Conservation (phyloP, 768 basidiomycete species). For the Coprinopsis strossmayeri region DNA sequence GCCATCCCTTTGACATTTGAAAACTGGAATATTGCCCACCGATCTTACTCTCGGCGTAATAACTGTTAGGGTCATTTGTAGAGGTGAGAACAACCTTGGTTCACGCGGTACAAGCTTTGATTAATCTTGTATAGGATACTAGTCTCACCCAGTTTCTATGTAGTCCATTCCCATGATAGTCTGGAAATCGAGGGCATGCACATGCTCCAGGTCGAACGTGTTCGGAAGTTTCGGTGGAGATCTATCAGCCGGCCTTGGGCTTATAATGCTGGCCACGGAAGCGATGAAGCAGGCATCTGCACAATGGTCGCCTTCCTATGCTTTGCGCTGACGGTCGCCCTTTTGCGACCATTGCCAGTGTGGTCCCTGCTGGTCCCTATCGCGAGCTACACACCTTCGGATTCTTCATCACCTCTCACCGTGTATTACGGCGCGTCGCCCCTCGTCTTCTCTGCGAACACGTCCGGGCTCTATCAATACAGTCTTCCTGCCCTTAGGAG, state of each 20-base stretch:
- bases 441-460: background rate
- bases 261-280: background rate
- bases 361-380: background rate
- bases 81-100: too few relatives aligned
- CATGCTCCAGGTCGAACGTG: background rate
- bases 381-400: background rate
- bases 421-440: background rate
- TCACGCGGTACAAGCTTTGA: too few relatives aligned
- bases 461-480: background rate
- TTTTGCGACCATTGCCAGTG: background rate
- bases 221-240: background rate
- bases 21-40: too few relatives aligned
- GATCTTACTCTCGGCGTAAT: too few relatives aligned
- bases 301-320: background rate
- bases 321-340: background rate
- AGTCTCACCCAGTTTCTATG: too few relatives aligned
- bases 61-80: too few relatives aligned
- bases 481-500: background rate
- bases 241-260: background rate
- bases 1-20: too few relatives aligned
- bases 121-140: too few relatives aligned
- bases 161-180: too few relatives aligned
- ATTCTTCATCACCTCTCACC: background rate
- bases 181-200: too few relatives aligned
- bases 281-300: background rate